Conservation (phyloP, 257 asterid species). For the Gardenia jasminoides region DNA sequence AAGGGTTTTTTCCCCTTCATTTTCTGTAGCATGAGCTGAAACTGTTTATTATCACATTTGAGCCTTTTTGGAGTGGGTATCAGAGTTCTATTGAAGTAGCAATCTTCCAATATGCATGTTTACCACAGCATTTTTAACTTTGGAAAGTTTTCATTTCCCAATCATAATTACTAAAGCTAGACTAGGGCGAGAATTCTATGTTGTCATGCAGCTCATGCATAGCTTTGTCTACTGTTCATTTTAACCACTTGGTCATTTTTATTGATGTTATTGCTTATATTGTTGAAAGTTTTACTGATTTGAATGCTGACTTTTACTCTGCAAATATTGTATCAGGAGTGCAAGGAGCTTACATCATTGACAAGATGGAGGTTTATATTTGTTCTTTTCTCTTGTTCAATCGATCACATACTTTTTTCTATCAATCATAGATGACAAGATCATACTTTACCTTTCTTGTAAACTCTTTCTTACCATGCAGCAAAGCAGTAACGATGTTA, state of each 20-base stretch:
- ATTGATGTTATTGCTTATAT: not conserved
- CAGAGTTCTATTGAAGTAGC: not conserved
- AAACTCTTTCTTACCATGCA: conserved; percentile 34
- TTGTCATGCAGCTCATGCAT: not conserved
- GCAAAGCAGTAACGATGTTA: conserved; percentile 88
- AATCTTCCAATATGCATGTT: not conserved
- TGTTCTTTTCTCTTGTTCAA: conserved; percentile 1
- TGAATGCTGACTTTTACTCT: conserved; percentile 13
- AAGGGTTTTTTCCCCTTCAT: not conserved
- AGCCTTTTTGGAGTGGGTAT: not conserved
- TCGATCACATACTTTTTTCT: not conserved
- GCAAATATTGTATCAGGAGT: conserved; percentile 54
- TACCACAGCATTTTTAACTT: not conserved
- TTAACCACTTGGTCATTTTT: not conserved
- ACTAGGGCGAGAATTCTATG: not conserved
- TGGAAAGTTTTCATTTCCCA: not conserved
- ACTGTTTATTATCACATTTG: not conserved
- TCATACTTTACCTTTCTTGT: not conserved
- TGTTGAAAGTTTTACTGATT: not conserved
- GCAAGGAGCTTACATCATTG: conserved; percentile 84
- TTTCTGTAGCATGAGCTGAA: no score
- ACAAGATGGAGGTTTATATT: conserved; percentile 81
- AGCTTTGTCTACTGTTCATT: not conserved
- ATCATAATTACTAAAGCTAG: not conserved
- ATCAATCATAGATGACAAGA: not conserved